Evolutionary conservation across 2,329 filamentous ascomycete species (phyloP).

Genomic region (Botrytis tulipae): DNA sequence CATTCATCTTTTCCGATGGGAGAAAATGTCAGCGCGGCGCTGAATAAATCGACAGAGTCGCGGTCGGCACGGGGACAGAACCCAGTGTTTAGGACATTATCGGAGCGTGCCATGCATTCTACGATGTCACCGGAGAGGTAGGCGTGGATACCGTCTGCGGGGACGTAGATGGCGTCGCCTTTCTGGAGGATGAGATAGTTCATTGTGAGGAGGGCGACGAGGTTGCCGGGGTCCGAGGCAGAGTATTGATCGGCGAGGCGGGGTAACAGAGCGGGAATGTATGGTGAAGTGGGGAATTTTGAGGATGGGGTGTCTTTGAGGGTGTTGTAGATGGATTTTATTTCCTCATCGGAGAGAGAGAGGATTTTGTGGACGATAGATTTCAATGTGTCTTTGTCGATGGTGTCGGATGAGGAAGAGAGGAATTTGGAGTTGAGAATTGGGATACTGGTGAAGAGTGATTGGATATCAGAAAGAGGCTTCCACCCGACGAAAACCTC

Average conservation of each 20-base stretch:
- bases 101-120: conserved; percentile 97
- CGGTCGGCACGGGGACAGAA: conserved; percentile 68
- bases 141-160: conserved; percentile 93
- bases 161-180: conserved; percentile 87
- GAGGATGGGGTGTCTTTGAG: conserved; percentile 49
- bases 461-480: conserved; percentile 57
- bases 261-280: conserved; percentile 64
- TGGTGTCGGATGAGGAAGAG: conserved; percentile 38
- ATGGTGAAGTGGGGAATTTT: conserved; percentile 49
- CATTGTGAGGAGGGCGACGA: conserved; percentile 71
- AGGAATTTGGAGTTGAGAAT: conserved; percentile 28
- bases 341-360: conserved; percentile 47
- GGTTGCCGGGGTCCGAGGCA: conserved; percentile 60
- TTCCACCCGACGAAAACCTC: conserved; percentile 78
- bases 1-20: conserved; percentile 58
- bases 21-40: conserved; percentile 60
- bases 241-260: conserved; percentile 65
- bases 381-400: conserved; percentile 57
- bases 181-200: conserved; percentile 67
- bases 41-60: conserved; percentile 63
- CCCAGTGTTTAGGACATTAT: conserved; percentile 79
- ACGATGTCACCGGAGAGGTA: conserved; percentile 91
- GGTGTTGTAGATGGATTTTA: conserved; percentile 47
- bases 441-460: conserved; percentile 47
- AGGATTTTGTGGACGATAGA: conserved; percentile 47